Percentiles rank a stretch among this genome's conserved stretches.
Evolutionary conservation across 2,329 filamentous ascomycete species (phyloP).

Genomic region (Penicillium sp.): DNA sequence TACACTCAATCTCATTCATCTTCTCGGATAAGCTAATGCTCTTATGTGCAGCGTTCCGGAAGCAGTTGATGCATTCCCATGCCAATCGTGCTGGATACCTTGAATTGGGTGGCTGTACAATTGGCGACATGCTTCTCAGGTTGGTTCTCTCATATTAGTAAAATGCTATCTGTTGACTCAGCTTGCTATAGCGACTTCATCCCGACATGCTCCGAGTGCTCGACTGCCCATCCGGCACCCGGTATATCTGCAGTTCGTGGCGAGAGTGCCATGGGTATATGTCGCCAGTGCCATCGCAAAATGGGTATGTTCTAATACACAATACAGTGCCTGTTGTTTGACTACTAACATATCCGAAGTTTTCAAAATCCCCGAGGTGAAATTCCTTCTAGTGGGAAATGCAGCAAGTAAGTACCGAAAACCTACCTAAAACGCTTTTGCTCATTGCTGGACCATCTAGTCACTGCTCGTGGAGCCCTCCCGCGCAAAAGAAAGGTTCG

Average conservation of each 20-base stretch:
- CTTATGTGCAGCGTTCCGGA: constrained; percentile 52
- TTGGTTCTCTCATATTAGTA: constrained; percentile 27
- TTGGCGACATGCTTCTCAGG: constrained; percentile 72
- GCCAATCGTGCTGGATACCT: constrained; percentile 75
- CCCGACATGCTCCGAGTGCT: constrained; percentile 75
- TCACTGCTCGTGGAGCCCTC: constrained; percentile 30
- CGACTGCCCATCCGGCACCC: constrained; percentile 58
- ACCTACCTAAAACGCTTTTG: background rate
- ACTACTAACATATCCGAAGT: constrained; percentile 27
- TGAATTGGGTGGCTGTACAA: constrained; percentile 70
- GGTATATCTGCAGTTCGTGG: constrained; percentile 71
- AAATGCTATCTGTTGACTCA: constrained; percentile 2
- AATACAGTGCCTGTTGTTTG: background rate
- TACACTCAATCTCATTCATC: background rate
- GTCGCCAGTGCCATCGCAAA: constrained; percentile 73
- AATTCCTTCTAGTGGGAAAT: constrained; percentile 68
- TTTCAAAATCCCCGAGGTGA: constrained; percentile 73
- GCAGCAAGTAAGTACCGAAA: constrained; percentile 43
- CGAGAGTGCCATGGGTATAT: constrained; percentile 70
- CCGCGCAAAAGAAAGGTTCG: constrained; percentile 39
- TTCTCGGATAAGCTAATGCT: background rate
- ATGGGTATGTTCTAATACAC: constrained; percentile 54
- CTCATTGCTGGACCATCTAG: constrained; percentile 16
- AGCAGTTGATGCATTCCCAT: constrained; percentile 69
- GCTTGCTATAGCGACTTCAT: constrained; percentile 63